Conservation (phyloP, 208 protist genomes). For the Trypanosoma avium region DNA sequence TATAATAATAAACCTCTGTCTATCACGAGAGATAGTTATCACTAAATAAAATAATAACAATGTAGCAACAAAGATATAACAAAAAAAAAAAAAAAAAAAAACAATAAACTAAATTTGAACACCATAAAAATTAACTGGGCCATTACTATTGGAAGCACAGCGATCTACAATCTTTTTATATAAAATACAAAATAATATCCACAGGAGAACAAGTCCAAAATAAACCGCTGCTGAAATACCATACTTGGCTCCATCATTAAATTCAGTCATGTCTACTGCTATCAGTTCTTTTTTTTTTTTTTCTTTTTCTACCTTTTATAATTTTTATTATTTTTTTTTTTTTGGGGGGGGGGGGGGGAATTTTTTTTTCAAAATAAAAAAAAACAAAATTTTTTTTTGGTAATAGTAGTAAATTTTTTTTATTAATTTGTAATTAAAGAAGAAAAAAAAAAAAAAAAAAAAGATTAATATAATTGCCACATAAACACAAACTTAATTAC, state of each 20-base stretch:
- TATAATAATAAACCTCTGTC: too few species aligned
- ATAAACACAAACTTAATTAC: too few species aligned
- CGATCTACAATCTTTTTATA: slow-evolving; percentile 49
- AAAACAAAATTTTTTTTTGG: background rate
- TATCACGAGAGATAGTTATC: too few species aligned
- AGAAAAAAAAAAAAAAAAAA: background rate
- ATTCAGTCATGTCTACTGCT: slow-evolving; percentile 12
- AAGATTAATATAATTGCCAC: background rate
- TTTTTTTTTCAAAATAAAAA: background rate
- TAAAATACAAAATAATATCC: slow-evolving; percentile 48
- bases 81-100: too few species aligned
- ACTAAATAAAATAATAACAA: too few species aligned
- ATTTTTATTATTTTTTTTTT: too few species aligned
- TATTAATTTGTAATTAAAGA: background rate
- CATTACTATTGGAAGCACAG: slow-evolving; percentile 19
- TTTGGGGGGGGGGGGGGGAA: too few species aligned
- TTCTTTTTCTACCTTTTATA: background rate
- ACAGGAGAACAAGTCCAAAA: slow-evolving; percentile 37
- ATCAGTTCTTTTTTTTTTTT: too few species aligned
- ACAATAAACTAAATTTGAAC: slow-evolving; percentile 14
- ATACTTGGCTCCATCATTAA: slow-evolving; percentile 32
- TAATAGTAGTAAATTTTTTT: background rate
- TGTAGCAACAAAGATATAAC: too few species aligned
- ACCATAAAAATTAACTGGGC: slow-evolving; percentile 27
- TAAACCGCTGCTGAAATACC: slow-evolving; percentile 49